These are phyloP conservation scores for Backusella morwellensis DNA, from an alignment of 192 early-diverging fungal genomes.

Conservation along the genomic window DNA sequence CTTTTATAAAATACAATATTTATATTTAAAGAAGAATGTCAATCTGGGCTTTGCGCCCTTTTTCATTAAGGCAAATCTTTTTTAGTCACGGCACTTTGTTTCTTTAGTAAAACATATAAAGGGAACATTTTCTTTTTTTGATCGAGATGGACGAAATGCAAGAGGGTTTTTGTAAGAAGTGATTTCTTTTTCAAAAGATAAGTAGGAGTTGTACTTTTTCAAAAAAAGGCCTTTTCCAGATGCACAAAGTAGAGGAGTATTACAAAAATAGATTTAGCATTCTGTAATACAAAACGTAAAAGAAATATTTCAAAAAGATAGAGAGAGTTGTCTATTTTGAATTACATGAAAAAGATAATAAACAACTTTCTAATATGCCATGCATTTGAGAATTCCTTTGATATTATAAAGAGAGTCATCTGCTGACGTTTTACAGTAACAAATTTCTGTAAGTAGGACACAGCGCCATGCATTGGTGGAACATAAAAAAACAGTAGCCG, in stretches of 20 bases:
- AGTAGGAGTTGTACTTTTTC: background rate
- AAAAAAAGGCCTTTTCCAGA: background rate
- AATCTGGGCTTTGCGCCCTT: background rate
- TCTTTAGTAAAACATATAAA: background rate
- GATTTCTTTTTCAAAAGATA: background rate
- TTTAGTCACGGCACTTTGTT: background rate
- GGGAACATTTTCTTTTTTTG: background rate
- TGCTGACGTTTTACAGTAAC: slow-evolving; percentile 9
- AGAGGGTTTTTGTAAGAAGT: background rate
- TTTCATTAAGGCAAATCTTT: background rate
- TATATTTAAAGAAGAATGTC: slow-evolving; percentile 4
- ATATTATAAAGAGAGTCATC: background rate
- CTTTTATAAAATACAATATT: background rate
- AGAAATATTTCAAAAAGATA: background rate
- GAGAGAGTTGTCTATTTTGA: background rate
- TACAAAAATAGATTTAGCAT: slow-evolving; percentile 2
- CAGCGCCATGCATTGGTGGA: background rate
- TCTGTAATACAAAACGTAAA: background rate
- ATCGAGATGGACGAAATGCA: slow-evolving; percentile 1
- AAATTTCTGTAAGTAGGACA: background rate
- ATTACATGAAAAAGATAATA: background rate
- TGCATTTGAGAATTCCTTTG: background rate
- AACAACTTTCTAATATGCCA: background rate
- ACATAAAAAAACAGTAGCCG: background rate
- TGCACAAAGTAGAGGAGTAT: background rate